Evolutionary conservation across 1,284 basidiomycete species (phyloP), one percentile per base, ranked within the genome.

Genomic region (Austroboletus novae-zelandiae): DNA sequence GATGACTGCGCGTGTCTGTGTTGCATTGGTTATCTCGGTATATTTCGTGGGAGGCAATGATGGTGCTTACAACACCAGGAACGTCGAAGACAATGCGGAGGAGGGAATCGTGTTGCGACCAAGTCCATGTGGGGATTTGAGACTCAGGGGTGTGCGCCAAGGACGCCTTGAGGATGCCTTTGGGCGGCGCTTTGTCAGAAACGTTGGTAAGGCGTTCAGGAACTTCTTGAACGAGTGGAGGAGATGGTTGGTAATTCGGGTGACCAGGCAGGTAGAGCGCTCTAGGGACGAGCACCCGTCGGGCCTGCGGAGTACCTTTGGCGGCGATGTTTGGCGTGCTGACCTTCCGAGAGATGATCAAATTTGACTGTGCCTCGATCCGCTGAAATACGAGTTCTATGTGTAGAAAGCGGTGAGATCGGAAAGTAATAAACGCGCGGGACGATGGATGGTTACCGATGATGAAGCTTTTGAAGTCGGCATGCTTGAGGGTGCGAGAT

Each of bases 261-360:
- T 67, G 63, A 18, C 52, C 59, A 2, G 60, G 56, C 8, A 65
- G 63, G 54, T 74, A 73, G 17, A 83, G 66, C 7, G 70, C 57
- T 15, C 69, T 58, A 3, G 83, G 81, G 34, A 88, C 71, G 29
- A 72, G 64, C 2, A 81, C 79, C 13, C 74, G 75, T 36, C 85
- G 80, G n/a, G 80, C 74, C 17, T 63, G 57, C 4, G 83, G 75
- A 58, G 74, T 79, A 18, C 86, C 86, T 64, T 89, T 89, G 43
- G 80, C 80, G 8, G 74, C 66, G 52, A 89, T 87, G 65, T 89
- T 89, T 6, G 86, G 86, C 0, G 77, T 83, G 25, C 75, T 76
- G 51, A 89, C 79, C 45, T 79, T 73, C 18, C 86, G 79, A 4
- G 86, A 86, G 41, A 89, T 76, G 1, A 70, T 56, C 17, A 88